Evolutionary conservation across 495 filamentous ascomycete genomes (phyloP).

Genomic region (Acidomyces sp.): DNA sequence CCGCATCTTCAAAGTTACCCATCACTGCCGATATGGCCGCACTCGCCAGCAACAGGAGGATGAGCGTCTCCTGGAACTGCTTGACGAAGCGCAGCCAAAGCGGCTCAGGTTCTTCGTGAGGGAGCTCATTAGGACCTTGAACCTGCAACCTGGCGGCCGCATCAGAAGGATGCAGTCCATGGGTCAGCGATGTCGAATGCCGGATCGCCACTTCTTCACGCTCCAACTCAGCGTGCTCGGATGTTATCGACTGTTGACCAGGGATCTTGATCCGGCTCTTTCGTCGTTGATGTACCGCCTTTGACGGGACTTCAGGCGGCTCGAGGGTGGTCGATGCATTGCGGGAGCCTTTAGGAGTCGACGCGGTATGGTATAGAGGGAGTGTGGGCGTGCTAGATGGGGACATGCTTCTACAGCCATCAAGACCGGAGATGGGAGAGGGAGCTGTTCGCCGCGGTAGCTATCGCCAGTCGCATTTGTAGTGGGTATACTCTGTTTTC

Average conservation of each 20-base stretch:
- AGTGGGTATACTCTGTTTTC: no score
- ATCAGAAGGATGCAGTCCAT: constrained; percentile 69
- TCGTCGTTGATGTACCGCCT: constrained; percentile 5
- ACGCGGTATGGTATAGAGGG: constrained; percentile 42
- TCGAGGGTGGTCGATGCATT: background rate
- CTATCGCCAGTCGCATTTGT: no score
- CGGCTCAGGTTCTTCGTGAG: constrained; percentile 84
- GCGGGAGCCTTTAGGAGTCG: constrained; percentile 26
- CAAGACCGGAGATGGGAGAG: constrained; percentile 2
- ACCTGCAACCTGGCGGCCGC: constrained; percentile 63
- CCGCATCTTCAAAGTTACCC: constrained; percentile 89
- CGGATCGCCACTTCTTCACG: constrained; percentile 64
- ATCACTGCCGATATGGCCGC: constrained; percentile 80
- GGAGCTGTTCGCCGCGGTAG: no score
- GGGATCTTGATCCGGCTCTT: constrained; percentile 13
- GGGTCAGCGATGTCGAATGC: constrained; percentile 65
- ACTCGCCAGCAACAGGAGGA: constrained; percentile 82
- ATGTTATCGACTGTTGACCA: constrained; percentile 40
- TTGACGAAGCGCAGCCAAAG: constrained; percentile 89
- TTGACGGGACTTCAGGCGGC: background rate
- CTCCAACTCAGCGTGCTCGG: constrained; percentile 49
- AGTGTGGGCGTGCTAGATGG: constrained; percentile 41
- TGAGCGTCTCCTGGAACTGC: constrained; percentile 85
- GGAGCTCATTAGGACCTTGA: constrained; percentile 87
- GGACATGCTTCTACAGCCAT: constrained; percentile 38